These are phyloP conservation scores for Blastomyces gilchristii DNA, from an alignment of 2,329 filamentous ascomycete genomes.

Conservation along the genomic window DNA sequence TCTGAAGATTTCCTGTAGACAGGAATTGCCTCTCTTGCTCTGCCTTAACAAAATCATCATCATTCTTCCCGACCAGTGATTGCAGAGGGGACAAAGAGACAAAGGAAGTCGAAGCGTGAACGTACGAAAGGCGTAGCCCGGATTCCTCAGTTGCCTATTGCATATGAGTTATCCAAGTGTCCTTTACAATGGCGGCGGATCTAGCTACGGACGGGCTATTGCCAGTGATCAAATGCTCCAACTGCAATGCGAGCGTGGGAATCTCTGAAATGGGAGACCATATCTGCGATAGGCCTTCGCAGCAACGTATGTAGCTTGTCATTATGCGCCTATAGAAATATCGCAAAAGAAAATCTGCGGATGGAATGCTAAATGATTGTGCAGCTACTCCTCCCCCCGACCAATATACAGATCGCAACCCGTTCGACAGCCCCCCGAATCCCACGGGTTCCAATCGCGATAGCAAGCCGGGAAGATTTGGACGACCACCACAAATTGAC, in stretches of 20 bases:
- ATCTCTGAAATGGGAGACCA: constrained; percentile 83
- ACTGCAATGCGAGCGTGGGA: constrained; percentile 65
- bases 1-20: not conserved
- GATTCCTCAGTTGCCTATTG: not conserved
- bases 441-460: constrained; percentile 19
- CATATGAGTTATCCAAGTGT: constrained; percentile 5
- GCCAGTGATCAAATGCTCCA: constrained; percentile 80
- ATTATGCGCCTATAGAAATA: constrained; percentile 4
- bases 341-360: not conserved
- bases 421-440: constrained; percentile 18
- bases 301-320: constrained; percentile 18
- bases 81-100: not conserved
- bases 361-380: constrained; percentile 3
- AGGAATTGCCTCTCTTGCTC: not conserved
- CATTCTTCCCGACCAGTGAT: not conserved
- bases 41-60: too few species aligned
- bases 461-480: constrained; percentile 36
- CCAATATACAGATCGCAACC: constrained; percentile 18
- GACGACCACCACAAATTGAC: constrained; percentile 46
- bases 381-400: constrained; percentile 8
- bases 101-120: not conserved
- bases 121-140: not conserved
- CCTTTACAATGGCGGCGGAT: constrained; percentile 5
- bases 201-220: constrained; percentile 53
- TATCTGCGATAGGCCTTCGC: constrained; percentile 47